A percentile compares a stretch with the other conserved stretches of the same genome.
phyloP scores from a whole-genome alignment of 2,329 filamentous ascomycete genomes.

The Colletotrichum costaricense region DNA sequence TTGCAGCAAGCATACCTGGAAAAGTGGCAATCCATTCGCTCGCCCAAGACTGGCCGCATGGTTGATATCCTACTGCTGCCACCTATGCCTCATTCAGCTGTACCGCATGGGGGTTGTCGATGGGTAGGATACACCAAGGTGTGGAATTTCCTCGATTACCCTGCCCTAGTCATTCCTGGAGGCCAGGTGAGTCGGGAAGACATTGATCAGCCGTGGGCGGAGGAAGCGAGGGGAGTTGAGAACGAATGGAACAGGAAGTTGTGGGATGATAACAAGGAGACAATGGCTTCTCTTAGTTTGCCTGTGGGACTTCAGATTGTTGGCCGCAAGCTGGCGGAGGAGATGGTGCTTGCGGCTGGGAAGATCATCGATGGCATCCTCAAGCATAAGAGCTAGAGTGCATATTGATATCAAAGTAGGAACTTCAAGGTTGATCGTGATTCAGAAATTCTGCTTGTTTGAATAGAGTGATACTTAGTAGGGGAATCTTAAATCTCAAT shows the following conservation, averaged over 20 bases:
- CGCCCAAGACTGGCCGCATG: conserved; percentile 52
- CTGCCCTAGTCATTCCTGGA: conserved; percentile 46
- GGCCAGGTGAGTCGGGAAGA: conserved; percentile 51
- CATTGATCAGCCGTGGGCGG: conserved; percentile 46
- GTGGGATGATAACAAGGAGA: not conserved
- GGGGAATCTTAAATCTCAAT: too few relatives aligned
- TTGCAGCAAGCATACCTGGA: conserved; percentile 53
- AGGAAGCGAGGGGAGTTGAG: not conserved
- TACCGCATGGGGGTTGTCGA: conserved; percentile 53
- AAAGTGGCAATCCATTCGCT: conserved; percentile 64
- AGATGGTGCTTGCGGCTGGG: conserved; percentile 16
- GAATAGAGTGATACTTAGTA: too few relatives aligned
- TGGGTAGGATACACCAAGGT: conserved; percentile 60
- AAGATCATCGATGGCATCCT: conserved; percentile 17
- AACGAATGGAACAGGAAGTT: conserved; percentile 24
- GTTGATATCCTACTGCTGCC: conserved; percentile 70
- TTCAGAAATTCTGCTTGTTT: too few relatives aligned
- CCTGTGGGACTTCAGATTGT: conserved; percentile 23
- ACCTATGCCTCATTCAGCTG: conserved; percentile 69
- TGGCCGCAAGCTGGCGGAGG: conserved; percentile 24
- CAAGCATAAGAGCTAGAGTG: not conserved
- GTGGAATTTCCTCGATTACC: conserved; percentile 52
- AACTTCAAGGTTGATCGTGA: too few relatives aligned
- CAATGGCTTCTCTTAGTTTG: not conserved
- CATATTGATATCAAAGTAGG: not conserved